phyloP scores from a whole-genome alignment of 2,329 filamentous ascomycete genomes.

The Diplodia mutila region DNA sequence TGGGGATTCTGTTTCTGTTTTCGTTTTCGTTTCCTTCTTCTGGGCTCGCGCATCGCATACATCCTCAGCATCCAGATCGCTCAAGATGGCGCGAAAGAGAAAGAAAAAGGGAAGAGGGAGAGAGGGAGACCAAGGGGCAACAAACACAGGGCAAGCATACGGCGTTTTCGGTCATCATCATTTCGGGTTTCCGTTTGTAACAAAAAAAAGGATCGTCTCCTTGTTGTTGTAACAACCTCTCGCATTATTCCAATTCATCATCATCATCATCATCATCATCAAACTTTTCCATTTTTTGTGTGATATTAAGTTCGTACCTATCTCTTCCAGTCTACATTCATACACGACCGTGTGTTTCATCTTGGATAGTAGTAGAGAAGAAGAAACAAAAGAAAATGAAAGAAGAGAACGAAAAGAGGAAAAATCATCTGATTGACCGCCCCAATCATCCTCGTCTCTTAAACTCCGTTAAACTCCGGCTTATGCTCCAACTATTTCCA shows the following conservation, averaged over 20 bases:
- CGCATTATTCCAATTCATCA: too few relatives aligned
- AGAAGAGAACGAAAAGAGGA: background rate
- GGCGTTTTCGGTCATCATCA: background rate
- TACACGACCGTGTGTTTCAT: too few relatives aligned
- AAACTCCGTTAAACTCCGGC: slow-evolving; percentile 6
- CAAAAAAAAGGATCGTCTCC: background rate
- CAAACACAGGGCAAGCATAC: too few relatives aligned
- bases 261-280: too few relatives aligned
- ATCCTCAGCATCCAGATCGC: background rate
- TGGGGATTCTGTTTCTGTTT: too few relatives aligned
- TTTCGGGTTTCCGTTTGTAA: background rate
- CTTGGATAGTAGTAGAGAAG: too few relatives aligned
- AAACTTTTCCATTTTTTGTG: background rate
- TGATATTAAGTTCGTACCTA: background rate
- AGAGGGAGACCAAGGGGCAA: background rate
- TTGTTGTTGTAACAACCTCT: background rate
- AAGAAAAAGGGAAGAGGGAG: background rate
- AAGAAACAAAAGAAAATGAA: background rate
- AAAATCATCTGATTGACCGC: background rate
- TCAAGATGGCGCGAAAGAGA: too few relatives aligned
- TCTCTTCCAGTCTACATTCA: background rate
- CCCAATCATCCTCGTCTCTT: background rate
- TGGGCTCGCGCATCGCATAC: too few relatives aligned
- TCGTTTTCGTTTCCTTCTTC: too few relatives aligned
- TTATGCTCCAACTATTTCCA: background rate